phyloP scores from a whole-genome alignment of 148 eudicot species.

The Polygonum aviculare region DNA sequence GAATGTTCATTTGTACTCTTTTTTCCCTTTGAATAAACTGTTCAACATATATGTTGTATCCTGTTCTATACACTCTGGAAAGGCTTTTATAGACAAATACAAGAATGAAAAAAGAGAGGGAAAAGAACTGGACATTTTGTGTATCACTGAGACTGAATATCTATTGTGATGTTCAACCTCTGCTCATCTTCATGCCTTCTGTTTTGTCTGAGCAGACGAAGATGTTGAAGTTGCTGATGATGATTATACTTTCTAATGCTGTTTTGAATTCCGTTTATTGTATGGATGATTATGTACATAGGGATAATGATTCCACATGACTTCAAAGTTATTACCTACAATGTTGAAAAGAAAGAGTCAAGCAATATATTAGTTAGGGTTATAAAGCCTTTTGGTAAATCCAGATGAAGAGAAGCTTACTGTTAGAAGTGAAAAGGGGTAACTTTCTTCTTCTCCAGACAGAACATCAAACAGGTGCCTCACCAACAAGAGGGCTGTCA shows the following conservation, averaged over 20 bases:
- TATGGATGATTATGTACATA: slow-evolving; percentile 53
- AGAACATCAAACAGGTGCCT: slow-evolving; percentile 44
- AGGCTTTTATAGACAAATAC: background rate
- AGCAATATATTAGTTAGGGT: background rate
- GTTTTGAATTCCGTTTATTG: slow-evolving; percentile 37
- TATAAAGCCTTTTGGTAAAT: background rate
- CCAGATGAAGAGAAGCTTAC: slow-evolving; percentile 27
- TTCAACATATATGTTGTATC: background rate
- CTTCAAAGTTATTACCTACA: slow-evolving; percentile 53
- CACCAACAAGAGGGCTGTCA: slow-evolving; percentile 45
- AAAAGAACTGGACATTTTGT: background rate
- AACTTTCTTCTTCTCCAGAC: slow-evolving; percentile 31
- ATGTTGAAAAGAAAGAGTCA: background rate
- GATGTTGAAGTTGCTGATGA: slow-evolving; percentile 13
- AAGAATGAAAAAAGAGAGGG: background rate
- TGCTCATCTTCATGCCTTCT: slow-evolving; percentile 1
- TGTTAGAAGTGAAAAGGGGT: slow-evolving; percentile 65
- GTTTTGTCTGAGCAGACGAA: slow-evolving; percentile 4
- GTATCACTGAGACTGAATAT: slow-evolving; percentile 9
- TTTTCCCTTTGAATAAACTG: background rate
- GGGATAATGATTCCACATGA: slow-evolving; percentile 65
- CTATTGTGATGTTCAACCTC: background rate
- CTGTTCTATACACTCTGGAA: slow-evolving; percentile 7
- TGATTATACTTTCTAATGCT: slow-evolving; percentile 35
- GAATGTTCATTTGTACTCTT: background rate